These are phyloP conservation scores for Fusarium xylarioides DNA, from an alignment of 2,329 filamentous ascomycete genomes.

Conservation along the genomic window DNA sequence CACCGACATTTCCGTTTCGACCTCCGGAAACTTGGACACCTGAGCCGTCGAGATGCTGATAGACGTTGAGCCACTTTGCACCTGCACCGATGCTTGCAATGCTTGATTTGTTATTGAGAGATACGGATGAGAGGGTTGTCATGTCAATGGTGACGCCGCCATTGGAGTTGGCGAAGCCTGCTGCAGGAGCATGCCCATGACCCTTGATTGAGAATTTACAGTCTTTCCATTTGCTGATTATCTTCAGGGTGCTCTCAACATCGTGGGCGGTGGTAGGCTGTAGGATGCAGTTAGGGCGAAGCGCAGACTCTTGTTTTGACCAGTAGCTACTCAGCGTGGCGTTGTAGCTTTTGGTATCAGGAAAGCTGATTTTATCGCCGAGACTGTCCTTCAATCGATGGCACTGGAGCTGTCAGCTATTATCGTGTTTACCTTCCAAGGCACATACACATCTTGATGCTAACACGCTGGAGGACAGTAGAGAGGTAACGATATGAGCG, in stretches of 20 bases:
- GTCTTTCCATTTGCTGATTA: background rate
- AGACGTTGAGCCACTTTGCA: constrained; percentile 6
- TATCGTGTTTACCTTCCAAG: too few relatives aligned
- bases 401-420: background rate
- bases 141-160: constrained; percentile 5
- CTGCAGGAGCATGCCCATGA: constrained; percentile 1
- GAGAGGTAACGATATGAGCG: accelerated
- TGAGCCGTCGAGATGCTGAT: background rate
- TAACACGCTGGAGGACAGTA: background rate
- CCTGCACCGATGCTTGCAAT: background rate
- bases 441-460: background rate
- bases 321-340: background rate
- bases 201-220: background rate
- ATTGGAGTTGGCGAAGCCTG: constrained; percentile 1
- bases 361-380: background rate
- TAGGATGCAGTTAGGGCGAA: background rate
- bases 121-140: background rate
- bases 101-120: background rate
- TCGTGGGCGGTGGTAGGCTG: background rate
- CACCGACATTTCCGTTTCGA: constrained; percentile 1
- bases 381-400: background rate
- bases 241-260: background rate
- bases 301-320: background rate
- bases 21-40: background rate
- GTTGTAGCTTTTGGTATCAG: background rate